Evolutionary conservation across 1,284 basidiomycete species (phyloP).

Genomic region (Neonothopanus nambi): DNA sequence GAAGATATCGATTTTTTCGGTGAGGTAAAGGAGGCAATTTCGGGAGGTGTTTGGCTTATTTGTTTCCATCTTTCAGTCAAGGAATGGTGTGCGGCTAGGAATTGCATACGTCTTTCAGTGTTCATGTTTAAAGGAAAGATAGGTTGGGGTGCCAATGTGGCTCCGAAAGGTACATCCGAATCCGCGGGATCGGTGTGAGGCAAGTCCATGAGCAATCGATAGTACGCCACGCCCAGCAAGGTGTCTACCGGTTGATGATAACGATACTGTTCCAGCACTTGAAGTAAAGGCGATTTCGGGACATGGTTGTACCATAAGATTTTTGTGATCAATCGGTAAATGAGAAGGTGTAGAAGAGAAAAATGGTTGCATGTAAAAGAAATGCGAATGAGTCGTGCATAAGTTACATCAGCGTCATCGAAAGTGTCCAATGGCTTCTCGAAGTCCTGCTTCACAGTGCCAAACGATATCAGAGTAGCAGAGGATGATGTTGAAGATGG

Average conservation of each 20-base stretch:
- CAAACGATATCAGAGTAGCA: constrained; percentile 11
- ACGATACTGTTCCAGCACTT: constrained; percentile 29
- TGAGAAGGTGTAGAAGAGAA: constrained; percentile 34
- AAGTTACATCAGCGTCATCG: constrained; percentile 21
- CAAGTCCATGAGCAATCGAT: constrained; percentile 38
- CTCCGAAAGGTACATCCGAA: constrained; percentile 19
- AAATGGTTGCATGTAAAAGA: constrained; percentile 33
- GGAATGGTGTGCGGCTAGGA: constrained; percentile 38
- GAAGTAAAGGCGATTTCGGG: constrained; percentile 31
- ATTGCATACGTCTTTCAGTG: constrained; percentile 33
- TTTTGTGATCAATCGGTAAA: constrained; percentile 35
- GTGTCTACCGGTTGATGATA: constrained; percentile 11
- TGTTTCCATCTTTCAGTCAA: constrained; percentile 37
- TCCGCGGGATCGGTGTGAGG: constrained; percentile 2
- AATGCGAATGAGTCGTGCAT: constrained; percentile 35
- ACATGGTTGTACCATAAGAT: constrained; percentile 39
- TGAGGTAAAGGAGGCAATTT: constrained; percentile 21
- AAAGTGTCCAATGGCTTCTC: constrained; percentile 2
- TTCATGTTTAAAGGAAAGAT: constrained; percentile 30
- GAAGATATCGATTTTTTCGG: constrained; percentile 3
- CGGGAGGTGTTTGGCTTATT: constrained; percentile 33
- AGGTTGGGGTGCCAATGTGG: constrained; percentile 18
- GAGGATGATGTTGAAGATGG: constrained; percentile 12
- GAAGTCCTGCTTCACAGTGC: constrained; percentile 2
- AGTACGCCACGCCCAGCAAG: constrained; percentile 39